Conservation (phyloP, 2,329 filamentous ascomycete species). For the Venturiaceae sp. region DNA sequence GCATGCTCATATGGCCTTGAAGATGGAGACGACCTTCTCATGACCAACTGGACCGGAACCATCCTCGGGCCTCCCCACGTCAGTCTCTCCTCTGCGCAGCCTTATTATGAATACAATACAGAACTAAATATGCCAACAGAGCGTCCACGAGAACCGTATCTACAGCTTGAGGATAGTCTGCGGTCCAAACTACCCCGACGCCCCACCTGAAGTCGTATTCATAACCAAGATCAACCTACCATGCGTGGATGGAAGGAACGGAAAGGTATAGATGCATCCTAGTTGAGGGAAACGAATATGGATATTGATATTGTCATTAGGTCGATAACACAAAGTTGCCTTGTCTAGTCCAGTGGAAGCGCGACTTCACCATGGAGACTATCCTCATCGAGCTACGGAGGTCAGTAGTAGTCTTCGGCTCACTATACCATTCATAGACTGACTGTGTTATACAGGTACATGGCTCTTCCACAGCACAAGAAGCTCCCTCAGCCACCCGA, state of each 20-base stretch:
- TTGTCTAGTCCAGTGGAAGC: slow-evolving; percentile 82
- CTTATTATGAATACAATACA: not conserved
- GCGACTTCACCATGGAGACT: slow-evolving; percentile 91
- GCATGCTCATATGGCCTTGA: slow-evolving; percentile 95
- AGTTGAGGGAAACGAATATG: not conserved
- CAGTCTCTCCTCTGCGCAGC: slow-evolving; percentile 30
- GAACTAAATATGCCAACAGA: slow-evolving; percentile 39
- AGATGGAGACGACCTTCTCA: slow-evolving; percentile 86
- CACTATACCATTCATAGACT: slow-evolving; percentile 11
- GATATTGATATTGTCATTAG: slow-evolving; percentile 28
- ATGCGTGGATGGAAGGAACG: slow-evolving; percentile 73
- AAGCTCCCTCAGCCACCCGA: slow-evolving; percentile 92
- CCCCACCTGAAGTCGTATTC: slow-evolving; percentile 83
- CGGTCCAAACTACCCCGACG: slow-evolving; percentile 78
- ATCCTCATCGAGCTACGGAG: slow-evolving; percentile 78
- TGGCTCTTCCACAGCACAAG: slow-evolving; percentile 87
- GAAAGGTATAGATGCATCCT: slow-evolving; percentile 46
- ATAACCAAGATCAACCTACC: slow-evolving; percentile 94
- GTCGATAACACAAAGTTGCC: slow-evolving; percentile 78
- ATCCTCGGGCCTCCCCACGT: slow-evolving; percentile 95
- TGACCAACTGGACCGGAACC: slow-evolving; percentile 98
- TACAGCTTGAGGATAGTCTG: slow-evolving; percentile 98
- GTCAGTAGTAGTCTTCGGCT: slow-evolving; percentile 32
- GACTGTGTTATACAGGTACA: slow-evolving; percentile 52
- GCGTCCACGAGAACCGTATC: slow-evolving; percentile 96